phyloP scores from a whole-genome alignment of 768 basidiomycete species.

The Paxillus involutus region DNA sequence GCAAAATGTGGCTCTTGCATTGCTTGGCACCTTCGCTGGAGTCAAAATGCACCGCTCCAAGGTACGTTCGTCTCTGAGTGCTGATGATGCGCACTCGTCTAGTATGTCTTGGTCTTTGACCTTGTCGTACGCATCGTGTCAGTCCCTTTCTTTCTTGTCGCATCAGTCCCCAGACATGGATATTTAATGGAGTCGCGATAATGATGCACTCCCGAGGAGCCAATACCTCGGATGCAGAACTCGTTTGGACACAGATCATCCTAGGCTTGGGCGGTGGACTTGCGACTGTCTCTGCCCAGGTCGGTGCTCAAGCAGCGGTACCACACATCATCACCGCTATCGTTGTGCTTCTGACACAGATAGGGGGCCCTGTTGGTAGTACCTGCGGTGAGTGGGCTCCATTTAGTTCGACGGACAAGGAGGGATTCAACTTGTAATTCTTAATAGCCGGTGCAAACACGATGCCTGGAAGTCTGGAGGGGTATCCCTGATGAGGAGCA shows the following conservation, averaged over 20 bases:
- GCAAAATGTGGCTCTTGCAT: conserved; percentile 57
- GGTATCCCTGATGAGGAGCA: conserved; percentile 48
- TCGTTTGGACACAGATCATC: conserved; percentile 67
- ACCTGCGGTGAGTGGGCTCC: conserved; percentile 46
- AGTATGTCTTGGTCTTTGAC: conserved; percentile 54
- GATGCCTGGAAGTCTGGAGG: conserved; percentile 62
- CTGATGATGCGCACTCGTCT: neutral
- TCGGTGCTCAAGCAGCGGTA: conserved; percentile 70
- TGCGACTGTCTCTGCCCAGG: conserved; percentile 51
- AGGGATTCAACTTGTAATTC: neutral
- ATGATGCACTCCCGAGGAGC: conserved; percentile 75
- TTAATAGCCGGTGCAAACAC: conserved; percentile 54
- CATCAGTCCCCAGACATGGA: neutral
- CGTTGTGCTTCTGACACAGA: conserved; percentile 64
- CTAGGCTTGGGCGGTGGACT: conserved; percentile 77
- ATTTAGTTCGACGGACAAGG: neutral
- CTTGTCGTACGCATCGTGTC: conserved; percentile 56
- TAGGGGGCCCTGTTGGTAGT: conserved; percentile 66
- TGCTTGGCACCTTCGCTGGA: conserved; percentile 65
- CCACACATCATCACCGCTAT: conserved; percentile 66
- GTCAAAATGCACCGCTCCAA: conserved; percentile 53
- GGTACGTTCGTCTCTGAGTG: conserved; percentile 26
- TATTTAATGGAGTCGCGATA: conserved; percentile 54
- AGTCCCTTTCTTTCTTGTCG: conserved; percentile 8
- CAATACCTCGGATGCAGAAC: conserved; percentile 48